Evolutionary conservation across 768 basidiomycete species (phyloP), one percentile per base, ranked within the genome.

Genomic region (Mycena epipterygia): DNA sequence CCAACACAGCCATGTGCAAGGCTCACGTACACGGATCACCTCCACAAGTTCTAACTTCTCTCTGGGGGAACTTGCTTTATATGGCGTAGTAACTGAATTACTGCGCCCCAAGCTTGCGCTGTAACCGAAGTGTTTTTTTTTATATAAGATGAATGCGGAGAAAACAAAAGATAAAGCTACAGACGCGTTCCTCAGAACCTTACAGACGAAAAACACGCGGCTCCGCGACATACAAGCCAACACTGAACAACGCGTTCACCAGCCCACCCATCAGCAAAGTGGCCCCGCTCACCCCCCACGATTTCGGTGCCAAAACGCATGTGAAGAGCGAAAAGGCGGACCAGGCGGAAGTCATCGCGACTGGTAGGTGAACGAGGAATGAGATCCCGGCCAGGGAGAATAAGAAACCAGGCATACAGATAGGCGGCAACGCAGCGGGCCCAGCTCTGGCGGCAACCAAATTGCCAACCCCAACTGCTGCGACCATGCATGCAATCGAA

Each of bases 401-500:
- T 21, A 70, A 23, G 39, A 41, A 44, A 19, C 46, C 3, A 19
- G 17, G 76, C 80, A 29, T 69, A 82, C 81, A 73, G 19, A 83
- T 72, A 19, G 77, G 59, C 16, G 76, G 70, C 17, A 66, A 61
- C 29, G 73, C 76, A 6, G 70, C 72, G n/a, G 74, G 79, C 5
- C 78, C 78, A 27, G 68, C 72, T 32, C 69, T 63, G 12, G 79
- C 74, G 19, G 80, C 79, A 16, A 81, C 77, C 9, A 81, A 39
- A 49, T 77, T 73, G 1, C 78, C 82, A 3, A 81, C 72, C 7
- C 81, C 81, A 4, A 81, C 74, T 8, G 81, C 78, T 27, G 75
- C 78, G 19, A 80, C 79, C 75, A 82, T 78, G 64, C 81, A 83
- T 13, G 80, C 81, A 48, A 82, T 78, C 11, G 81, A 77, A 39